These are phyloP conservation scores for Coniochaeta sp. DNA, from an alignment of 2,329 filamentous ascomycete species.

Conservation along the genomic window DNA sequence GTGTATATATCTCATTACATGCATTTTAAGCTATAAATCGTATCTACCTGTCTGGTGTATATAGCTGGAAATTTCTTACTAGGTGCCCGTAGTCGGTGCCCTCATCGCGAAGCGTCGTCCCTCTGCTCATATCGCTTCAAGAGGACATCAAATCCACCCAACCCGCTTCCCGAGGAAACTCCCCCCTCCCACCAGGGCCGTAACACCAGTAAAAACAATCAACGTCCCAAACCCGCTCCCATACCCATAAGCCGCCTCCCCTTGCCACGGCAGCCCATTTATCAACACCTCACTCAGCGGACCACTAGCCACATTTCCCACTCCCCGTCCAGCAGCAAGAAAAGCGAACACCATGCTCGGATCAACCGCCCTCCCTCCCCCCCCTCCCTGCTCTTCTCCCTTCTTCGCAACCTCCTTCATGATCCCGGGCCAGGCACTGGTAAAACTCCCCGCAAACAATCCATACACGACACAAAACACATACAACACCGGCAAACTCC, in stretches of 20 bases:
- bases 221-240: conserved; percentile 44
- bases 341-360: conserved; percentile 51
- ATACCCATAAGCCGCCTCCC: conserved; percentile 33
- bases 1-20: no score
- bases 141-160: conserved; percentile 23
- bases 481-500: conserved; percentile 45
- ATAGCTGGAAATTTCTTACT: no score
- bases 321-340: conserved; percentile 49
- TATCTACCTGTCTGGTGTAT: no score
- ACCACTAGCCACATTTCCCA: conserved; percentile 53
- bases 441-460: conserved; percentile 58
- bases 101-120: no score
- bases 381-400: conserved; percentile 14
- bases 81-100: no score
- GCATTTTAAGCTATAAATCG: no score
- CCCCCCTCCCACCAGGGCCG: conserved; percentile 38
- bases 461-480: conserved; percentile 57
- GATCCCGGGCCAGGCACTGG: conserved; percentile 54
- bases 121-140: not conserved
- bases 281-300: conserved; percentile 49
- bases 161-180: conserved; percentile 33
- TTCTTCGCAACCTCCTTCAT: conserved; percentile 36
- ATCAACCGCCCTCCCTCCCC: conserved; percentile 21
- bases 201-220: conserved; percentile 50
- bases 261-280: conserved; percentile 35